A percentile compares a stretch with the other conserved stretches of the same genome.
Conservation (phyloP, 2,329 filamentous ascomycete genomes). For the Pyrenochaeta sp. region DNA sequence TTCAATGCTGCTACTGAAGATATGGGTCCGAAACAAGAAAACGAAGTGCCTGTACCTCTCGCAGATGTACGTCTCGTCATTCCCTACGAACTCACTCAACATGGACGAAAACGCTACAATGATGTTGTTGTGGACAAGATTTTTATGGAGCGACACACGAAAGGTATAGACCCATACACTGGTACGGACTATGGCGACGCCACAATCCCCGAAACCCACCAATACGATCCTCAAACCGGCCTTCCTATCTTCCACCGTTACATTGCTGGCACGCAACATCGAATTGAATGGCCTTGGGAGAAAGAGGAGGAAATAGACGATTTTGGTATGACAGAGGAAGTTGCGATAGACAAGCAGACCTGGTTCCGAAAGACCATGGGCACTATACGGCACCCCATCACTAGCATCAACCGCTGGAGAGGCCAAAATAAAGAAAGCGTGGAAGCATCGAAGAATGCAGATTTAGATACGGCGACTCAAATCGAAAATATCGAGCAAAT, state of each 20-base stretch:
- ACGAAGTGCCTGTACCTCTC: constrained; percentile 69
- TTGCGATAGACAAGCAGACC: constrained; percentile 16
- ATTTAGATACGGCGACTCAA: constrained; percentile 9
- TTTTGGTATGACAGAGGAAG: constrained; percentile 8
- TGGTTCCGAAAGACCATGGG: constrained; percentile 20
- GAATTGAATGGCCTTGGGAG: constrained; percentile 46
- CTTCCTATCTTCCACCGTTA: constrained; percentile 45
- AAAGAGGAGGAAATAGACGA: constrained; percentile 17
- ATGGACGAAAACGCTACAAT: constrained; percentile 62
- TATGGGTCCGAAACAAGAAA: constrained; percentile 55
- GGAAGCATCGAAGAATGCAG: constrained; percentile 4
- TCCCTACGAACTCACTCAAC: constrained; percentile 61
- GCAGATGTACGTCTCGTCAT: constrained; percentile 82
- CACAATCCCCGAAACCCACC: constrained; percentile 38
- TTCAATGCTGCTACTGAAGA: constrained; percentile 35
- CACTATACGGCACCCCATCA: constrained; percentile 29
- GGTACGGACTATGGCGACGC: constrained; percentile 34
- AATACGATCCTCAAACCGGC: constrained; percentile 39
- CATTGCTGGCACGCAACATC: constrained; percentile 44
- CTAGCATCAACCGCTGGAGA: constrained; percentile 24
- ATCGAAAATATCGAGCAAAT: constrained; percentile 20
- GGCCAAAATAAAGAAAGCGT: constrained; percentile 10
- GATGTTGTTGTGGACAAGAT: constrained; percentile 61
- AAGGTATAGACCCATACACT: constrained; percentile 42
- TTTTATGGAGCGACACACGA: constrained; percentile 41